Conservation (phyloP, 1,284 basidiomycete species). For the Ganoderma leucocontextum region DNA sequence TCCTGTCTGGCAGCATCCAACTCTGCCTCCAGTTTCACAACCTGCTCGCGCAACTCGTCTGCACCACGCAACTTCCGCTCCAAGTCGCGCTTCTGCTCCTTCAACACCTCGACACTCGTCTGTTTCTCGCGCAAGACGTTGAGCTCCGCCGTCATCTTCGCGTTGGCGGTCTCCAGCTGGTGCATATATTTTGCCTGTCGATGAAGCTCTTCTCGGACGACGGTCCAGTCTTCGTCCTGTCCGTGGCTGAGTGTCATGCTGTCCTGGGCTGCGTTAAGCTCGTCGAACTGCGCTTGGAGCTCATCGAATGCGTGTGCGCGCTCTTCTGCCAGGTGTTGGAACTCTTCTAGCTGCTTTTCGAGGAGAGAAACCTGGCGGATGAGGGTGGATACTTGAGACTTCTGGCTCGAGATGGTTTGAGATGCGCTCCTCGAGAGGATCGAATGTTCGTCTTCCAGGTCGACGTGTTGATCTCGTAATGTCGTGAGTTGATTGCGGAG, state of each 20-base stretch:
- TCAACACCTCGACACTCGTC: constrained; percentile 70
- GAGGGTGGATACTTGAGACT: constrained; percentile 56
- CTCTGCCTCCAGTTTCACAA: constrained; percentile 68
- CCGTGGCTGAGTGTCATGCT: constrained; percentile 35
- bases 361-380: constrained; percentile 53
- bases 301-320: constrained; percentile 50
- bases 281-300: constrained; percentile 58
- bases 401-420: constrained; percentile 56
- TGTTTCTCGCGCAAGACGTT: constrained; percentile 60
- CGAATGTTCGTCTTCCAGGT: constrained; percentile 61
- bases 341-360: constrained; percentile 52
- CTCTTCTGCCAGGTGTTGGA: constrained; percentile 51
- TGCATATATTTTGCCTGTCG: constrained; percentile 69
- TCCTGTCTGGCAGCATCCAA: constrained; percentile 63
- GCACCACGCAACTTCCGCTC: constrained; percentile 61
- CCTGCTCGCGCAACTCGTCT: constrained; percentile 65
- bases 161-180: constrained; percentile 70
- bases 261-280: constrained; percentile 43
- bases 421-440: constrained; percentile 52
- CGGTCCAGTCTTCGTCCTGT: constrained; percentile 60
- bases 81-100: constrained; percentile 76
- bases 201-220: constrained; percentile 69
- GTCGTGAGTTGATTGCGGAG: constrained; percentile 54
- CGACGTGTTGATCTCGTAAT: constrained; percentile 62
- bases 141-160: constrained; percentile 63